Base-by-base conservation (phyloP, 2,329 filamentous ascomycete genomes). In the Phaeosphaeriaceae sp. region DNA sequence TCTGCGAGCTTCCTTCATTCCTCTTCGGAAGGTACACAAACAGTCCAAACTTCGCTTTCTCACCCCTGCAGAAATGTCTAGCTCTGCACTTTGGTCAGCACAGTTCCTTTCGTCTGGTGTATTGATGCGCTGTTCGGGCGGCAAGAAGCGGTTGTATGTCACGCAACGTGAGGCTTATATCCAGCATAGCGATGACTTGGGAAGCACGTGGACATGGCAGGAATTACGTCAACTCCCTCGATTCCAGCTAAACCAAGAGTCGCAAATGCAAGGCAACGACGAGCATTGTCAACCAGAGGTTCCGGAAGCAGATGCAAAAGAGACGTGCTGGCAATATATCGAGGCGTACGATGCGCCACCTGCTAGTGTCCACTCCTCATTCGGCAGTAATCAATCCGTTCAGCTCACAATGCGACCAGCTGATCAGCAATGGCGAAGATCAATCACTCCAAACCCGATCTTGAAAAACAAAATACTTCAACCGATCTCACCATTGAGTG, bases 131-230 rank as follows among this genome's bases (percentile, higher is more conserved):
- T 81, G 85, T 23, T 80, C 83, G 8, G 80, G 82, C 18, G 77
- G 77, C 7, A 72, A 78, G 54, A 85, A 86, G 53, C 81, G 89
- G 7, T 80, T 93, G 11, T 93, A 89, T 72, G 80, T 92, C 49
- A 93, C 89, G 1, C 87, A 90, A 50, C 83, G 86, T 3, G 85
- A 88, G 58, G 87, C 87, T 1, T 93, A 93, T 57, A 74, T 89
- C 2, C 89, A 93, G 64, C 82, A 85, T 52, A 70, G 75, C 12
- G 73, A 78, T 26, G 77, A 81, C 4, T 80, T 81, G 30, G 58
- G 59, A 3, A 57, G 57, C 39, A 58, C 79, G 4, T 92, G 87
- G 87, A 86, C 83, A 1, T 93, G 89, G 89, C 85, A 86, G 58
- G 81, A 80, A 37, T 71, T 92, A 8, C 82, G 85, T 28, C 81